Evolutionary conservation across 768 basidiomycete genomes (phyloP).

Genomic region (Tricholoma sp.): DNA sequence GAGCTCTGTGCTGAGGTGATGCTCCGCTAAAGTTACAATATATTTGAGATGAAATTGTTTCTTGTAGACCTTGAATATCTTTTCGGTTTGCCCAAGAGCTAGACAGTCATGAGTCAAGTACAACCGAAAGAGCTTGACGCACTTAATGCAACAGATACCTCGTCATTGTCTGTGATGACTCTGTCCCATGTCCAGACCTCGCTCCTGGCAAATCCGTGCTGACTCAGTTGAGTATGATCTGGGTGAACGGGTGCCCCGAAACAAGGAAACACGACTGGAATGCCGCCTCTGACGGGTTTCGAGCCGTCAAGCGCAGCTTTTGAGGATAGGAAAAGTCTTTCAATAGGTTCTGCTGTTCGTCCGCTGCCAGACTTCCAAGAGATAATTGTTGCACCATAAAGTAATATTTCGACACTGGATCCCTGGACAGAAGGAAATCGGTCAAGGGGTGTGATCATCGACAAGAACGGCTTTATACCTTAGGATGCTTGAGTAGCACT

Average conservation of each 20-base stretch:
- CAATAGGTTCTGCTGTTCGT: conserved; percentile 34
- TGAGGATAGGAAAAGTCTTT: conserved; percentile 77
- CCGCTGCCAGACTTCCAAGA: conserved; percentile 70
- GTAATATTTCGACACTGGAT: conserved; percentile 55
- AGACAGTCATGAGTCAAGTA: conserved; percentile 4
- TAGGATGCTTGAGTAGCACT: conserved; percentile 56
- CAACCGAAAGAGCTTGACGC: conserved; percentile 21
- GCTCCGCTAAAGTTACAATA: conserved; percentile 70
- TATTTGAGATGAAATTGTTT: conserved; percentile 71
- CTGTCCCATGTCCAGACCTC: conserved; percentile 66
- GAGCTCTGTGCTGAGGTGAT: conserved; percentile 73
- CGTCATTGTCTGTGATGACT: conserved; percentile 61
- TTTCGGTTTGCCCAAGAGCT: conserved; percentile 62
- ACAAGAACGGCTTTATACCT: conserved; percentile 33
- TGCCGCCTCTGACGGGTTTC: conserved; percentile 61
- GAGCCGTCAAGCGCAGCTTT: conserved; percentile 77
- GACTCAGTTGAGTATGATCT: conserved; percentile 63
- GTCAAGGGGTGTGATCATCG: neutral
- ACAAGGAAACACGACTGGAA: conserved; percentile 73
- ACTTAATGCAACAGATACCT: conserved; percentile 79
- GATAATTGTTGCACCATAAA: conserved; percentile 82
- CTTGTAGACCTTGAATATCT: conserved; percentile 54
- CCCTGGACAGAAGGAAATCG: conserved; percentile 38
- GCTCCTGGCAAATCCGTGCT: conserved; percentile 91
- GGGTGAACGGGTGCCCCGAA: conserved; percentile 81